These are phyloP conservation scores for Plectranthus barbatus DNA, from an alignment of 257 asterid genomes.

Conservation along the genomic window DNA sequence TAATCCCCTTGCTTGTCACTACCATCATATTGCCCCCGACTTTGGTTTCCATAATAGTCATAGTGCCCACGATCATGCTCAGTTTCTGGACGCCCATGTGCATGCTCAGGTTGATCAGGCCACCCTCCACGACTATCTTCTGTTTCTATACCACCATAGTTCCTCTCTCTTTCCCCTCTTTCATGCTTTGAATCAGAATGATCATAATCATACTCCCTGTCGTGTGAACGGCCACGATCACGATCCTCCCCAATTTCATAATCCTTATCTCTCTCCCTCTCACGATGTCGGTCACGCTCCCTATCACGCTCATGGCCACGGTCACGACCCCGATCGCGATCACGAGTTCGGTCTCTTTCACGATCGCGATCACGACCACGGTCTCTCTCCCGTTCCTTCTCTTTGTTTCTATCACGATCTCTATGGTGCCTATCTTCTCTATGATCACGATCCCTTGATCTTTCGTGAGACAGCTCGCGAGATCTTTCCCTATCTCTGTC, in stretches of 20 bases:
- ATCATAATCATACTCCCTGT: slow-evolving; percentile 36
- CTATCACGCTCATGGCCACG: slow-evolving; percentile 39
- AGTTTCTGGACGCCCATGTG: slow-evolving; percentile 32
- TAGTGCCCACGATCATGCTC: slow-evolving; percentile 42
- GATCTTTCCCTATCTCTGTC: slow-evolving; percentile 65
- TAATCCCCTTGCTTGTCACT: slow-evolving; percentile 42
- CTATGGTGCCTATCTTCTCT: slow-evolving; percentile 83
- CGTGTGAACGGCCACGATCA: slow-evolving; percentile 54
- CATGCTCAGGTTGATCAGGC: slow-evolving; percentile 45
- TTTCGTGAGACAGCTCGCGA: slow-evolving; percentile 75
- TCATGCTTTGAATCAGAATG: slow-evolving; percentile 36
- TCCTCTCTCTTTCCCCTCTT: slow-evolving; percentile 35
- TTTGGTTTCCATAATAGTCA: slow-evolving; percentile 51
- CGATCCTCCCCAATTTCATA: slow-evolving; percentile 34
- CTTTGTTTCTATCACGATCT: slow-evolving; percentile 75
- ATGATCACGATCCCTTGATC: slow-evolving; percentile 72
- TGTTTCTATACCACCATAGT: slow-evolving; percentile 28
- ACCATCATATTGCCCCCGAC: slow-evolving; percentile 37
- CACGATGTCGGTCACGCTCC: slow-evolving; percentile 41
- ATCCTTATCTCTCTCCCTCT: slow-evolving; percentile 39
- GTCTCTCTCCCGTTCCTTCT: slow-evolving; percentile 58
- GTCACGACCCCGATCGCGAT: slow-evolving; percentile 38
- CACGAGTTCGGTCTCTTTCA: slow-evolving; percentile 50
- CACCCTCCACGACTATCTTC: slow-evolving; percentile 47
- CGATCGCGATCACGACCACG: slow-evolving; percentile 53